Evolutionary conservation across 1,284 basidiomycete genomes (phyloP).

Genomic region (Ganoderma meredithae): DNA sequence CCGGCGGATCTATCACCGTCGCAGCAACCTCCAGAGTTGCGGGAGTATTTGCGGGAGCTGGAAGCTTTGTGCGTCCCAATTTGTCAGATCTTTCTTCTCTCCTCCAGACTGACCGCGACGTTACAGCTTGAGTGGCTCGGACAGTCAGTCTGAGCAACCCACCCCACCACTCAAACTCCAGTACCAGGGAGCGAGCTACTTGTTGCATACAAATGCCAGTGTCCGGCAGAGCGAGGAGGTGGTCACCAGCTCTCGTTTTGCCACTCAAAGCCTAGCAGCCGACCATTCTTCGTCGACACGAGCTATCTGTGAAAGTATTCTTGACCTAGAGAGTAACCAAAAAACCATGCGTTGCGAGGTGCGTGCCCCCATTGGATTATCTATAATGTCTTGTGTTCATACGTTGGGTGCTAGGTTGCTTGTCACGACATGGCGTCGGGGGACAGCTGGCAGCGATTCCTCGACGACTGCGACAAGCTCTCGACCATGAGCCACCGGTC

Average conservation of each 20-base stretch:
- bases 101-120: background rate
- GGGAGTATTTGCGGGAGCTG: conserved; percentile 51
- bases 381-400: conserved; percentile 9
- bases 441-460: conserved; percentile 59
- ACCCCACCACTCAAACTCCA: conserved; percentile 59
- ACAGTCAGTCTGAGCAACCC: conserved; percentile 47
- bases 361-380: conserved; percentile 15
- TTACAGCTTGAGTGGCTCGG: conserved; percentile 45
- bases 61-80: conserved; percentile 46
- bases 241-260: conserved; percentile 24
- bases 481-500: conserved; percentile 41
- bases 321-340: conserved; percentile 65
- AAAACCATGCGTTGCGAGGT: conserved; percentile 65
- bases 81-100: background rate
- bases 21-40: conserved; percentile 49
- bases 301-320: conserved; percentile 41
- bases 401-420: conserved; percentile 48
- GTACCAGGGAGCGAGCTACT: conserved; percentile 51
- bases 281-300: conserved; percentile 14
- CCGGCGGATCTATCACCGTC: conserved; percentile 36
- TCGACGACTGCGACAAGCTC: conserved; percentile 58
- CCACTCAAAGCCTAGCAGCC: background rate
- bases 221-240: conserved; percentile 56
- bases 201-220: conserved; percentile 57
- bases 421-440: conserved; percentile 50